These are phyloP conservation scores for Kluyveromyces lactis DNA, from an alignment of 805 yeast genomes.

Conservation along the genomic window DNA sequence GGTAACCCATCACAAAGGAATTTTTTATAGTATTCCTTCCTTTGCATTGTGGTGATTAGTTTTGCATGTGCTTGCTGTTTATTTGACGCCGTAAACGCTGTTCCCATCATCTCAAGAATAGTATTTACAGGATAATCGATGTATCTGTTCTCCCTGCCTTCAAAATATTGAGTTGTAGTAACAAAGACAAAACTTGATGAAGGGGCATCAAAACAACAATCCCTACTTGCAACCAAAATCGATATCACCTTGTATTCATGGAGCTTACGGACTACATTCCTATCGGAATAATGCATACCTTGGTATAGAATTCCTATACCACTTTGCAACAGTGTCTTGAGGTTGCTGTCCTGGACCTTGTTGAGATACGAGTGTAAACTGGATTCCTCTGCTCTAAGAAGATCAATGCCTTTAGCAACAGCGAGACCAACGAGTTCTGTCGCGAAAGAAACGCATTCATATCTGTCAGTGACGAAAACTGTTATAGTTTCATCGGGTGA, in stretches of 20 bases:
- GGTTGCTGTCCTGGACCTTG: slow-evolving; percentile 24
- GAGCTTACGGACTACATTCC: slow-evolving; percentile 44
- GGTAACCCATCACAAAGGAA: slow-evolving; percentile 73
- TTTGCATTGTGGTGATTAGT: slow-evolving; percentile 49
- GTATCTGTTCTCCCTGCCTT: slow-evolving; percentile 65
- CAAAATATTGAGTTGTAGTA: slow-evolving; percentile 62
- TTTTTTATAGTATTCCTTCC: slow-evolving; percentile 55
- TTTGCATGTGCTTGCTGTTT: slow-evolving; percentile 36
- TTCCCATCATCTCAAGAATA: slow-evolving; percentile 56
- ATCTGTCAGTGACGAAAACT: slow-evolving; percentile 52
- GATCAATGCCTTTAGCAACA: slow-evolving; percentile 29
- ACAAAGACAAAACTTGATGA: slow-evolving; percentile 49
- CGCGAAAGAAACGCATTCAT: slow-evolving; percentile 46
- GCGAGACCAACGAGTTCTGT: slow-evolving; percentile 35
- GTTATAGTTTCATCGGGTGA: slow-evolving; percentile 30
- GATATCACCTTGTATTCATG: slow-evolving; percentile 43
- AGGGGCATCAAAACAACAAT: slow-evolving; percentile 43
- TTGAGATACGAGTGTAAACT: slow-evolving; percentile 8
- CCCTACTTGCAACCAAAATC: slow-evolving; percentile 55
- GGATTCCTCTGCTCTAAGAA: slow-evolving; percentile 34
- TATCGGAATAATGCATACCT: slow-evolving; percentile 50
- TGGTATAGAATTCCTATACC: slow-evolving; percentile 63
- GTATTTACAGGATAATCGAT: slow-evolving; percentile 61
- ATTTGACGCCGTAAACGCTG: slow-evolving; percentile 23
- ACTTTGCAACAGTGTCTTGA: slow-evolving; percentile 36